A percentile compares a stretch with the other conserved stretches of the same genome.
Conservation (phyloP, 176 grass and related monocot species). For the Tuctoria greenei region DNA sequence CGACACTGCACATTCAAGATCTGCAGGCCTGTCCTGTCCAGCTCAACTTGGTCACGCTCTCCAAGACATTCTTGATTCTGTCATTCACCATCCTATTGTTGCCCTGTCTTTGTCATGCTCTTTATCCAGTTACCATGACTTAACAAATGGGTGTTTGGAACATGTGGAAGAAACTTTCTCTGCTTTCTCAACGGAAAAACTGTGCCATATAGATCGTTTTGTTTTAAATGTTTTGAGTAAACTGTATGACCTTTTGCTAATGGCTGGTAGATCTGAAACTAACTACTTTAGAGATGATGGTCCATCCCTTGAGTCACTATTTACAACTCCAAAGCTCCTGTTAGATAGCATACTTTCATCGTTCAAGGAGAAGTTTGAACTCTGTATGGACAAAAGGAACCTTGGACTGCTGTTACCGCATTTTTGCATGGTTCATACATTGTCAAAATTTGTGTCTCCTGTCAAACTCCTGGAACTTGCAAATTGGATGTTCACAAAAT, state of each 20-base stretch:
- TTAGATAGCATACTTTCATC: conserved; percentile 50
- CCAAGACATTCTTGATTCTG: conserved; percentile 56
- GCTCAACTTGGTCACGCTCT: conserved; percentile 11
- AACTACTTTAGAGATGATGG: conserved; percentile 24
- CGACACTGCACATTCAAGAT: conserved; percentile 25
- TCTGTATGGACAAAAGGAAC: conserved; percentile 48
- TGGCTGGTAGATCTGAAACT: conserved; percentile 20
- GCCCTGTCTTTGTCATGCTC: conserved; percentile 46
- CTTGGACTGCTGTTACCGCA: conserved; percentile 54
- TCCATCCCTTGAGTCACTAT: conserved; percentile 46
- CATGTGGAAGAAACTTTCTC: conserved; percentile 44
- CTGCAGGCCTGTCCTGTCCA: conserved; percentile 19
- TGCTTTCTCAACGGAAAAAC: conserved; percentile 56
- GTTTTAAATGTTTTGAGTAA: conserved; percentile 67
- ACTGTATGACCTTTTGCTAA: conserved; percentile 53
- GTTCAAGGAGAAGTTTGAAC: conserved; percentile 74
- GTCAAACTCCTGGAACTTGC: conserved; percentile 69
- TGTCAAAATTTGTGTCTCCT: conserved; percentile 67
- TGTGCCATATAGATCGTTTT: conserved; percentile 56
- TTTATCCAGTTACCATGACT: conserved; percentile 43
- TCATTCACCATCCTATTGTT: conserved; percentile 77
- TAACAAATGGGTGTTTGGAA: conserved; percentile 43
- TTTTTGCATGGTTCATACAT: conserved; percentile 55
- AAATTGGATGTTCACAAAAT: conserved; percentile 68
- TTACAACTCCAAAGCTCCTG: conserved; percentile 50